Evolutionary conservation across 306 rosid genomes (phyloP), one percentile per base, ranked within the genome.

Genomic region (Acacia confusa): DNA sequence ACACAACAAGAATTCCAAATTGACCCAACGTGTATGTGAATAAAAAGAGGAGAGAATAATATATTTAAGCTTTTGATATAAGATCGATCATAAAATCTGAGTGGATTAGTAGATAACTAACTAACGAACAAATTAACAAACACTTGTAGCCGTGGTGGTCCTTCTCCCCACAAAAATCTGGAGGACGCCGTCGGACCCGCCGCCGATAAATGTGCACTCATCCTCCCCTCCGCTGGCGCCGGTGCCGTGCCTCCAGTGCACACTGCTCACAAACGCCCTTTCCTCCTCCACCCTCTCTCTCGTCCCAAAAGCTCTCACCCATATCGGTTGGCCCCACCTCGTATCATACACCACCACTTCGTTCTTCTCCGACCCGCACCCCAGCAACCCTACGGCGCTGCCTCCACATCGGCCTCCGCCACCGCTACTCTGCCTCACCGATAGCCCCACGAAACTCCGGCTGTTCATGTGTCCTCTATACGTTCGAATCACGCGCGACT

Each of bases 351-450:
- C 92, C 22, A 78, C 87, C 0, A 90, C 86, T 78, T 70, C 75
- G 52, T 87, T 87, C 10, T 75, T 84, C 40, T 90, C 94, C 40
- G 94, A 90, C 69, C 94, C 94, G 77, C 94, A 88, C 10, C 92
- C 94, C 20, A 90, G 67, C 5, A 90, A 61, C 1, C 38, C 34
- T 14, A 19, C 24, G 1, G 13, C 12, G 5, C 30, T 28, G 64
- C 30, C 74, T 61, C 55, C 86, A 82, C 92, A 89, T 82, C 11
- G 15, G 83, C 91, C 6, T 91, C 67, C 36, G 67, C 34, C 85
- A 85, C 5, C 34, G 16, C 92, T 90, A 14, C 72, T 68, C 48
- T 88, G 87, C 91, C 88, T 84, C 20, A 88, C 91, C 2, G 92
- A 90, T 64, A 90, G 60, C 82, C 94, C 94, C 11, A 90, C 87